Conservation (phyloP, 192 early-diverging fungal species). For the Oehlia diaphana region DNA sequence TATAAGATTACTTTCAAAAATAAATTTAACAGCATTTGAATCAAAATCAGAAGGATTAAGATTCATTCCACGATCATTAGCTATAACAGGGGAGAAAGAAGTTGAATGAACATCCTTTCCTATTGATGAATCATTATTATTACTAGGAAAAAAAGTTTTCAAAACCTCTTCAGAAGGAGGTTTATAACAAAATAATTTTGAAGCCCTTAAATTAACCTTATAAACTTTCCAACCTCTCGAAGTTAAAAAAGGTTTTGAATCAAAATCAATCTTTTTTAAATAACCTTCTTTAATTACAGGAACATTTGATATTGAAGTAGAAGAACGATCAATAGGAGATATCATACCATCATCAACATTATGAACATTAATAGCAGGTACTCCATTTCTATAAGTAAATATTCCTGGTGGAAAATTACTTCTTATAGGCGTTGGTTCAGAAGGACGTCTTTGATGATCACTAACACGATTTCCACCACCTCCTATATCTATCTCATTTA, state of each 20-base stretch:
- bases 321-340: neutral
- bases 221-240: constrained; percentile 79
- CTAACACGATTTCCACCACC: neutral
- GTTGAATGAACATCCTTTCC: constrained; percentile 29
- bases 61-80: constrained; percentile 49
- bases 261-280: constrained; percentile 71
- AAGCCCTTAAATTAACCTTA: constrained; percentile 67
- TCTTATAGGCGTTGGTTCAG: neutral
- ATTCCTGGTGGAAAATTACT: neutral
- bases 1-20: constrained; percentile 56
- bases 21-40: constrained; percentile 47
- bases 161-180: constrained; percentile 55
- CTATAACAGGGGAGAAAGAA: constrained; percentile 29
- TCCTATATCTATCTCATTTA: constrained; percentile 13
- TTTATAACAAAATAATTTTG: constrained; percentile 77
- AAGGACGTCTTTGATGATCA: constrained; percentile 24
- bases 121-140: constrained; percentile 19
- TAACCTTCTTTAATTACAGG: constrained; percentile 60
- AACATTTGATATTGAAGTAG: neutral
- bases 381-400: neutral
- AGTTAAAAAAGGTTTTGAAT: constrained; percentile 53
- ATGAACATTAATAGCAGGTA: constrained; percentile 23
- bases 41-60: constrained; percentile 62
- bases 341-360: neutral
- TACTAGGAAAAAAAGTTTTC: constrained; percentile 36